These are phyloP conservation scores for Emergomyces pasteurianus DNA, from an alignment of 2,329 filamentous ascomycete genomes.

Conservation along the genomic window DNA sequence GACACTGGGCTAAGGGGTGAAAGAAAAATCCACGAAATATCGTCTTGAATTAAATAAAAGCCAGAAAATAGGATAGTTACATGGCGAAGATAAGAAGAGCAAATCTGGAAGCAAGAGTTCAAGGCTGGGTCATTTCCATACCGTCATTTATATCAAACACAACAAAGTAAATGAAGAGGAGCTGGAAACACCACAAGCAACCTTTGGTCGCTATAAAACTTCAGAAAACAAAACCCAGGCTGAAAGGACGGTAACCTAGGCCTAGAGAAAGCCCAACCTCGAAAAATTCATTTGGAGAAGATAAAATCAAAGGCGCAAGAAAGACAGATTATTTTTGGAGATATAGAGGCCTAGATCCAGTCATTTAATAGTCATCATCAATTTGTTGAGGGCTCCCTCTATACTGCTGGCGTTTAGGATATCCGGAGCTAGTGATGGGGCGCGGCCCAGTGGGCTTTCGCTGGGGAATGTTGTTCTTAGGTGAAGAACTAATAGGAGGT, in stretches of 20 bases:
- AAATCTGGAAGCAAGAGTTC: not conserved
- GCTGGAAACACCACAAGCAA: not conserved
- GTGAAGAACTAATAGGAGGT: constrained; percentile 20
- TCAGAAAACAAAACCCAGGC: not conserved
- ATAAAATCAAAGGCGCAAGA: not conserved
- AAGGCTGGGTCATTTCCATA: not conserved
- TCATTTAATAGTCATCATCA: constrained; percentile 25
- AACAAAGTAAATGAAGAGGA: not conserved
- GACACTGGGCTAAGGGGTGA: not conserved
- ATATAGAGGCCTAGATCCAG: not conserved
- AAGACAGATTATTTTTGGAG: not conserved
- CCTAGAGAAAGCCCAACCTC: not conserved
- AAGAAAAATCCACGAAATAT: not conserved
- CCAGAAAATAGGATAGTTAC: not conserved
- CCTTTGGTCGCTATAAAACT: not conserved
- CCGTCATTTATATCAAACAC: constrained; percentile 1
- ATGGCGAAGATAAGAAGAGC: not conserved
- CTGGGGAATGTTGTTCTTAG: constrained; percentile 21
- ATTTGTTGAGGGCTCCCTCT: constrained; percentile 22
- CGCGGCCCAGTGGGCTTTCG: constrained; percentile 39
- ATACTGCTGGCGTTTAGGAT: constrained; percentile 18
- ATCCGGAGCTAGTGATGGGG: constrained; percentile 27
- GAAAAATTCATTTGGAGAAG: not conserved
- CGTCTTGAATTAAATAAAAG: not conserved
- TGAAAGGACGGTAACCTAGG: not conserved